phyloP scores from a whole-genome alignment of 371 early-diverging fungal species.

The Haplosporangium sp. region DNA sequence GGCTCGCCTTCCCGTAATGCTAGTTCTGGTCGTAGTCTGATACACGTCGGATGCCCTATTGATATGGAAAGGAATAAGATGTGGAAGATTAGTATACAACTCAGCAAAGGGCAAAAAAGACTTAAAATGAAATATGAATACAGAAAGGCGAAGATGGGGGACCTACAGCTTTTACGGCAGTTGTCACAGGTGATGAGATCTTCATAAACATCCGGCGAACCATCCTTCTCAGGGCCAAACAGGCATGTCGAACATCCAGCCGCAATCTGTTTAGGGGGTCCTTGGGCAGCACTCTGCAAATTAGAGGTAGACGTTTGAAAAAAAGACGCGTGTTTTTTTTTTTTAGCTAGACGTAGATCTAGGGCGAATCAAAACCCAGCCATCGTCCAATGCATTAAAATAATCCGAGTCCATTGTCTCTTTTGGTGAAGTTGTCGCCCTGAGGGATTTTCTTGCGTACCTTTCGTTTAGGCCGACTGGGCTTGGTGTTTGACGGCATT shows the following conservation, averaged over 20 bases:
- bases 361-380: neutral
- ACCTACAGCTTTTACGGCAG: constrained; percentile 52
- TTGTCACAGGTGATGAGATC: constrained; percentile 50
- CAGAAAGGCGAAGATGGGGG: neutral
- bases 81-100: neutral
- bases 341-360: too few relatives aligned
- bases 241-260: constrained; percentile 47
- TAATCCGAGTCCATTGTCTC: neutral
- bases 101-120: neutral
- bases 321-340: neutral
- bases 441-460: constrained; percentile 11
- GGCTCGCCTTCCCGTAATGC: constrained; percentile 30
- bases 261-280: constrained; percentile 24
- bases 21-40: constrained; percentile 32
- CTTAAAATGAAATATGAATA: constrained; percentile 5
- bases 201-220: constrained; percentile 51
- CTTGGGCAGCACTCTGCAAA: constrained; percentile 12
- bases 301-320: constrained; percentile 7
- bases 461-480: constrained; percentile 50
- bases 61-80: neutral
- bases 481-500: constrained; percentile 48
- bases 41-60: constrained; percentile 50
- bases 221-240: constrained; percentile 55
- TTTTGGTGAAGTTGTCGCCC: neutral
- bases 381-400: neutral